phyloP scores from a whole-genome alignment of 352 stramenopile genomes.

The Phytophthora kernoviae region DNA sequence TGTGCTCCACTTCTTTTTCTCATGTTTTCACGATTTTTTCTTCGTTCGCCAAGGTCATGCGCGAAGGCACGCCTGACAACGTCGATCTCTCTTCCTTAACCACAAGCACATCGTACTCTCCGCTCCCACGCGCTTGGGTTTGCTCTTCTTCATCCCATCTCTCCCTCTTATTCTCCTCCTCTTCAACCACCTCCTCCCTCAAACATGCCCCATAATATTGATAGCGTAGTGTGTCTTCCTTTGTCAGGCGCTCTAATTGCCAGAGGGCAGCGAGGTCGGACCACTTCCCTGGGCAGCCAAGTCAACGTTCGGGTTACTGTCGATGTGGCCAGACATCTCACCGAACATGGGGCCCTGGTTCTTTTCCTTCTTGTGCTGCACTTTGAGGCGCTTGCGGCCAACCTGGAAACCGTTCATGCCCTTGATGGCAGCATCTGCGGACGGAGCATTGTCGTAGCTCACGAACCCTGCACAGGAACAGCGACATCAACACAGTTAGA shows the following conservation, averaged over 20 bases:
- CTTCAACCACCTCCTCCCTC: constrained; percentile 25
- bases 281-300: constrained; percentile 37
- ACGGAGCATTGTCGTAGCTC: constrained; percentile 93
- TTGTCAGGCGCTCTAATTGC: constrained; percentile 33
- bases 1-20: constrained; percentile 28
- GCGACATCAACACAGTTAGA: constrained; percentile 4
- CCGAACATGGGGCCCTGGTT: constrained; percentile 66
- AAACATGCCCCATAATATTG: constrained; percentile 45
- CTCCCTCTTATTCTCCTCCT: constrained; percentile 22
- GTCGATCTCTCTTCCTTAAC: constrained; percentile 8
- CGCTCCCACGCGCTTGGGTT: constrained; percentile 20
- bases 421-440: constrained; percentile 93
- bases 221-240: constrained; percentile 32
- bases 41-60: constrained; percentile 7
- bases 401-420: constrained; percentile 97
- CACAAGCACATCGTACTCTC: constrained; percentile 22
- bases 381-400: constrained; percentile 96
- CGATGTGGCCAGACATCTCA: constrained; percentile 64
- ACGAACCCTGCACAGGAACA: constrained; percentile 90
- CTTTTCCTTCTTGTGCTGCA: constrained; percentile 96
- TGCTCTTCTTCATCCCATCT: constrained; percentile 22
- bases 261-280: constrained; percentile 45
- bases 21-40: constrained; percentile 23
- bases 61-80: constrained; percentile 3
- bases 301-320: constrained; percentile 48